phyloP scores from a whole-genome alignment of 192 early-diverging fungal species.

The Diversispora epigaea region DNA sequence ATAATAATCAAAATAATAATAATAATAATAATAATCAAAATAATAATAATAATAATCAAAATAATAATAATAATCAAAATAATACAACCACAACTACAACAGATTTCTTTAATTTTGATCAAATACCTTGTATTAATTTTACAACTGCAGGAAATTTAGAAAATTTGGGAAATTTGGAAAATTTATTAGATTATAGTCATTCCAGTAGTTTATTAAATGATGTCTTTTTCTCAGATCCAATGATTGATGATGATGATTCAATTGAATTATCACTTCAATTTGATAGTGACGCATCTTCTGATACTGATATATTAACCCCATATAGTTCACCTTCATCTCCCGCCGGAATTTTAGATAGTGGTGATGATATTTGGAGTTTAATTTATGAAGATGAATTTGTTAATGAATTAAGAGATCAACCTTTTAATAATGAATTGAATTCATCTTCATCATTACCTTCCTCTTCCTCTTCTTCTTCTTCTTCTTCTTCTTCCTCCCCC shows the following conservation, averaged over 20 bases:
- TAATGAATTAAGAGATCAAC: neutral
- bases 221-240: slow-evolving; percentile 24
- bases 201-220: slow-evolving; percentile 16
- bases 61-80: too few relatives aligned
- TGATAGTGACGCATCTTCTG: slow-evolving; percentile 31
- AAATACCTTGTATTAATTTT: slow-evolving; percentile 8
- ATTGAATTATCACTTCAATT: slow-evolving; percentile 6
- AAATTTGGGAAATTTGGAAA: neutral
- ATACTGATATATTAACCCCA: slow-evolving; percentile 20
- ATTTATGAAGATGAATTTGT: neutral
- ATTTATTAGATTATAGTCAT: neutral
- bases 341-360: neutral
- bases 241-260: slow-evolving; percentile 16
- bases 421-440: neutral
- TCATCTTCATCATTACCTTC: neutral
- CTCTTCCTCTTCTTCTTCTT: neutral
- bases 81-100: neutral
- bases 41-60: too few relatives aligned
- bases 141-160: too few relatives aligned
- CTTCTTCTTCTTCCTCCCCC: neutral
- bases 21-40: too few relatives aligned
- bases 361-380: neutral
- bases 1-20: too few relatives aligned
- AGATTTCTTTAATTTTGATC: neutral
- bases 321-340: slow-evolving; percentile 5